A percentile compares a stretch with the other conserved stretches of the same genome.
These are phyloP conservation scores for Lipomyces spencermartinsiae DNA, from an alignment of 805 yeast species.

Conservation along the genomic window DNA sequence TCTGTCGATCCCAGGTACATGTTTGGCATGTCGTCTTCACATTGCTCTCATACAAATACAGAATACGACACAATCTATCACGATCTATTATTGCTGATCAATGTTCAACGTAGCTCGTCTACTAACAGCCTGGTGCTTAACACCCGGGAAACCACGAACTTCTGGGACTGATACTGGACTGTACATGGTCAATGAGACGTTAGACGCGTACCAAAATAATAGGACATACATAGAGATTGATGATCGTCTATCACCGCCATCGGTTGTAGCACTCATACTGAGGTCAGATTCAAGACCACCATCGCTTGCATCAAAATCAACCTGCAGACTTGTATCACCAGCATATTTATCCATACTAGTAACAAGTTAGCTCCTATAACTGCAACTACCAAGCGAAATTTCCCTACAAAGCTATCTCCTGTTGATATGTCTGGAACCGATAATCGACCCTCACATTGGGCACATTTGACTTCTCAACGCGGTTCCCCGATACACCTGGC, in stretches of 20 bases:
- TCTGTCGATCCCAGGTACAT: no score
- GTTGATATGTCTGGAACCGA: slow-evolving; percentile 82
- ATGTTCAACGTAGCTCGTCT: slow-evolving; percentile 17
- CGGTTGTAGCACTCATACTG: not conserved
- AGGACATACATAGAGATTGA: slow-evolving; percentile 7
- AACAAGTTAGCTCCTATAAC: not conserved
- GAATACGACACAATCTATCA: not conserved
- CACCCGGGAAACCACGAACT: slow-evolving; percentile 38
- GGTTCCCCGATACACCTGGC: slow-evolving; percentile 79
- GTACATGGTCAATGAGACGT: not conserved
- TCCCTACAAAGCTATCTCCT: slow-evolving; percentile 54
- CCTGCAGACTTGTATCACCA: slow-evolving; percentile 6
- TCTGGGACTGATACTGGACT: slow-evolving; percentile 16
- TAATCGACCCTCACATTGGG: slow-evolving; percentile 87
- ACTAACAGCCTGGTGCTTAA: slow-evolving; percentile 37
- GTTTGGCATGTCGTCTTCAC: not conserved
- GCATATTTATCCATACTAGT: slow-evolving; percentile 24
- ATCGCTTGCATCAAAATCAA: slow-evolving; percentile 3
- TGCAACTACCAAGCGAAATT: not conserved
- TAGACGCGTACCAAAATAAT: slow-evolving; percentile 7
- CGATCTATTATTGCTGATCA: not conserved
- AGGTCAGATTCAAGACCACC: not conserved
- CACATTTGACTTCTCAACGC: slow-evolving; percentile 91
- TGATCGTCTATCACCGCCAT: slow-evolving; percentile 11
- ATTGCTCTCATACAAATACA: not conserved